Evolutionary conservation across 129 eudicot genomes (phyloP), one percentile per base, ranked within the genome.

Genomic region (Helianthus annuus): DNA sequence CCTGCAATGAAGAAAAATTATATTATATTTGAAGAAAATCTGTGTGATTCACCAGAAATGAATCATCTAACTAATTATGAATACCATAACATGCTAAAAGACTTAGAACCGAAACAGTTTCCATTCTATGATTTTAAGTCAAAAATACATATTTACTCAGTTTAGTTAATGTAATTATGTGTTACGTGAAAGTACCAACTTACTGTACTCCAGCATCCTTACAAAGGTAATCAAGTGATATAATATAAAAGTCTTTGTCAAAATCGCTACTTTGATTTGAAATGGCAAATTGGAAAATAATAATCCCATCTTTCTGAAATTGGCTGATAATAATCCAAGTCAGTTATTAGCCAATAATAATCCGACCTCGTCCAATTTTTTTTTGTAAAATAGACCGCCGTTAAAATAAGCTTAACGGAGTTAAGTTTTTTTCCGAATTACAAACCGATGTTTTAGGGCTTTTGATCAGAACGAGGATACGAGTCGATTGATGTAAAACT

Each of bases 1-100:
- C 97, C 98, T 93, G 89, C 78, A 71, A 4, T 39, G 38, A 57
- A 56, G 22, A 54, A 54, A 12, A 54, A 75, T 17, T 0, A 70
- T 27, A 22, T 24, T 10, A 63, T 10, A 38, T 77, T 36, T 29
- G 16, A 27, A 29, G 2, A 24, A 10, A 12, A 22, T 19, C 46
- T 44, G 13, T 16, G 29, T 58, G 4, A 40, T 32, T 16, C 22
- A 14, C 46, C 14, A 49, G 45, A 68, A 48, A 68, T 9, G 61
- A 3, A 22, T 15, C 61, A 56, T 56, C 24, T 2, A 56, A 56
- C 5, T 19, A 56, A 56, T 56, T 22, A 22, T 1, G 36, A 22
- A 22, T 9, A 10, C 36, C 36, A 22, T 56, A 56, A 19, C 62
- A 56, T 56, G 27, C 62, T 56, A 19, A 56, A 56, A 22, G 62